These are phyloP conservation scores for Cyclotella kingstonii DNA, from an alignment of 108 stramenopile genomes.

Conservation along the genomic window DNA sequence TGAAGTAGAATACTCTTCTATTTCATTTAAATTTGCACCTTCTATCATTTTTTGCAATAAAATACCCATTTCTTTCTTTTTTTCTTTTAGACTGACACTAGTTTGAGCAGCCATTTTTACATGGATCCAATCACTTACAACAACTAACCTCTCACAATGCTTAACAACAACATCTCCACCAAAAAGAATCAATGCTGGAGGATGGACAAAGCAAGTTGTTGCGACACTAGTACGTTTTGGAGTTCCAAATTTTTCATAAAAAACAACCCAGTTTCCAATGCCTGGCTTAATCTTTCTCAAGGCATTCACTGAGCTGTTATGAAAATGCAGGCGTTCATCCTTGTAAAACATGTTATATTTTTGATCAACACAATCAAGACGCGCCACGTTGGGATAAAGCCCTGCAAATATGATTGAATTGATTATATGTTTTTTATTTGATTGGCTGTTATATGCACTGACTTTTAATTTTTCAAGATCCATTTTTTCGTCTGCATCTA, in stretches of 20 bases:
- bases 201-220: constrained; percentile 63
- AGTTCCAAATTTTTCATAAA: constrained; percentile 80
- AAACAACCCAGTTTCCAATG: constrained; percentile 52
- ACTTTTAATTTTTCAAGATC: constrained; percentile 10
- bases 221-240: constrained; percentile 51
- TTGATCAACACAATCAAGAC: constrained; percentile 45
- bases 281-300: constrained; percentile 19
- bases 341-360: constrained; percentile 44
- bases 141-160: constrained; percentile 54
- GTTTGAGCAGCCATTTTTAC: constrained; percentile 66
- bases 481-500: constrained; percentile 4
- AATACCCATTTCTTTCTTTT: constrained; percentile 20
- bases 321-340: constrained; percentile 58
- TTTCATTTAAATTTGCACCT: constrained; percentile 5
- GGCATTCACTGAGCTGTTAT: constrained; percentile 59
- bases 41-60: constrained; percentile 25
- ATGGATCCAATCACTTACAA: constrained; percentile 74
- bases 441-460: constrained; percentile 48
- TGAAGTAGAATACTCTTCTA: too few species aligned
- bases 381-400: constrained; percentile 90
- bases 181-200: constrained; percentile 63
- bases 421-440: constrained; percentile 49
- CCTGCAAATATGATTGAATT: constrained; percentile 91
- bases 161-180: constrained; percentile 56
- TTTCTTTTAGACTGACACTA: constrained; percentile 57